These are phyloP conservation scores for Euphorbia pulcherrima DNA, from an alignment of 345 rosid genomes.

Conservation along the genomic window DNA sequence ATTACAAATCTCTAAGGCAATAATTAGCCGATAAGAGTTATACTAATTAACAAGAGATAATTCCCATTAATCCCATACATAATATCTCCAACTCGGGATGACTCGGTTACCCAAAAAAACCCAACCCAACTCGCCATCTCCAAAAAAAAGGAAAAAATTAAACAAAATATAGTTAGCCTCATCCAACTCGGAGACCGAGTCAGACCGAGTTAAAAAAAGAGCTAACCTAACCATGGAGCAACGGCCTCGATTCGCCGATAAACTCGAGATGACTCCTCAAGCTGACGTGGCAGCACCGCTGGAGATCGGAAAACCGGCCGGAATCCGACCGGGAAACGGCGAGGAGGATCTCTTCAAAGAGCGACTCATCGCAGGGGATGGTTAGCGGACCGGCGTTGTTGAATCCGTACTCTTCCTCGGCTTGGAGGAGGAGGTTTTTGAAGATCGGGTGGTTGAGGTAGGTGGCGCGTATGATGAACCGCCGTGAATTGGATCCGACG, in stretches of 20 bases:
- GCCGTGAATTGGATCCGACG: constrained; percentile 50
- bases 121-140: constrained; percentile 35
- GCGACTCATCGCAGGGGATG: constrained; percentile 75
- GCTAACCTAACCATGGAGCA: constrained; percentile 46
- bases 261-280: constrained; percentile 24
- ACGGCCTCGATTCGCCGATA: constrained; percentile 52
- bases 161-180: constrained; percentile 1
- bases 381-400: constrained; percentile 56
- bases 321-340: constrained; percentile 41
- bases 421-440: constrained; percentile 49
- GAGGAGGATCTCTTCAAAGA: constrained; percentile 66
- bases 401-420: constrained; percentile 93
- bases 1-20: not conserved
- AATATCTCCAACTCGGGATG: constrained; percentile 33
- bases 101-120: constrained; percentile 23
- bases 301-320: constrained; percentile 34
- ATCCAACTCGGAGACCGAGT: constrained; percentile 22
- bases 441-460: constrained; percentile 85
- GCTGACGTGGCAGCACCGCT: constrained; percentile 54
- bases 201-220: constrained; percentile 1
- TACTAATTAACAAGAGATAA: constrained; percentile 36
- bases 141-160: not conserved
- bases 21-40: constrained; percentile 19
- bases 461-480: constrained; percentile 70
- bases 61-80: not conserved